Base-by-base conservation (phyloP, 192 early-diverging fungal genomes). In the Lobosporangium transversale region DNA sequence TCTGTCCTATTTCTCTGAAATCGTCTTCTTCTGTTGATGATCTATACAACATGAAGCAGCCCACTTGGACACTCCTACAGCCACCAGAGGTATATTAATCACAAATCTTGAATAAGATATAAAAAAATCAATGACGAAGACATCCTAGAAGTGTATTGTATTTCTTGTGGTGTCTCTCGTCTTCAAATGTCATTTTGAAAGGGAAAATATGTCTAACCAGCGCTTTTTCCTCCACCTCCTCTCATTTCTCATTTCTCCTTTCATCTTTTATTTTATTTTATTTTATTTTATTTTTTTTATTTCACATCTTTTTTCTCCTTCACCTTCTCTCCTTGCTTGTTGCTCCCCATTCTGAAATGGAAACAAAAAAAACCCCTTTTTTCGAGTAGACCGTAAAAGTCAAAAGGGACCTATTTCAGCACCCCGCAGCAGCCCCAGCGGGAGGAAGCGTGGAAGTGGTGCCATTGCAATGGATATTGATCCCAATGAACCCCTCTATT, bases 401-500 rank as follows among this genome's bases (percentile, higher is more conserved):
- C 73, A 66, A 18, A 76, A 76, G 27, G 73, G 73, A 3, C 73
- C 64, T 3, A 56, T 76, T 23, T 56, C 63, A 1, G 65, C 64
- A 44, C 64, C 73, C 29, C 43, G 73, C 35, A 76, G 73, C 48
- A 76, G 65, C 48, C 73, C 73, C 2, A 67, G 53, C 3, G 58
- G 73, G 3, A 44, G 73, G 21, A 76, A 76, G 33, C 73, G 73
- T 2, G 63, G 62, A 26, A 53, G 59, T 12, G 66, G 66, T 12
- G 57, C 59, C 6, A 67, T 76, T 33, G 61, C 84, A 21, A 86
- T 94, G 84, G 86, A 93, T 1, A 94, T 97, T 49, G 96, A 99
- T 83, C 96, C 97, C 0, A 95, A 97, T 69, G 97, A 99, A 80
- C 96, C 95, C 0, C 84, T 90, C 26, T 99, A 99, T 79, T 99